Evolutionary conservation across 257 asterid genomes (phyloP).

Genomic region (Penstemon eatonii): DNA sequence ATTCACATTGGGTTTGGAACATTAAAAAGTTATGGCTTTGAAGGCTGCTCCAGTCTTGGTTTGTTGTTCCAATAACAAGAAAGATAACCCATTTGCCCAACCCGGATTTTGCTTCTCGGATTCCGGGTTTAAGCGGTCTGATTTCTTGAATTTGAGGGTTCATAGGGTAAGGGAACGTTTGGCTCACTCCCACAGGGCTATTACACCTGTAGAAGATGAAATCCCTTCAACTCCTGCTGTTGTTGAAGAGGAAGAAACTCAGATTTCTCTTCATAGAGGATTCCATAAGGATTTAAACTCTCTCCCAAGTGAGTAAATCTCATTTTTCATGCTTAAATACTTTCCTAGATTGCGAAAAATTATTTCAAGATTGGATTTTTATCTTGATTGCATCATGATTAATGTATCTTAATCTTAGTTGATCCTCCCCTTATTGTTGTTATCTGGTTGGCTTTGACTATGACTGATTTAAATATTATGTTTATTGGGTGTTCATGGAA

Average conservation of each 20-base stretch:
- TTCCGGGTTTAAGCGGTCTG: constrained; percentile 26
- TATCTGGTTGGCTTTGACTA: constrained; percentile 20
- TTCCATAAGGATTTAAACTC: constrained; percentile 72
- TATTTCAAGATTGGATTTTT: constrained; percentile 4
- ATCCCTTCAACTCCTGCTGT: constrained; percentile 47
- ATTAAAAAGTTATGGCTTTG: constrained; percentile 41
- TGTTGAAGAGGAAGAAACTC: constrained; percentile 37
- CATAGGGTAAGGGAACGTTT: constrained; percentile 51
- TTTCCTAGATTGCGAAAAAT: neutral
- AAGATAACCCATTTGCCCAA: constrained; percentile 24
- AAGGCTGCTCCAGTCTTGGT: constrained; percentile 46
- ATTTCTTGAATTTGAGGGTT: constrained; percentile 46
- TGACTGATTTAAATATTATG: constrained; percentile 11
- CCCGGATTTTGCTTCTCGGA: constrained; percentile 44
- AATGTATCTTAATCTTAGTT: neutral
- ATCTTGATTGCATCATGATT: neutral
- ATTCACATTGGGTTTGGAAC: constrained; percentile 41
- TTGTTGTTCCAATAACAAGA: constrained; percentile 33
- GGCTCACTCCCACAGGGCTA: constrained; percentile 42
- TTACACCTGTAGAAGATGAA: constrained; percentile 59
- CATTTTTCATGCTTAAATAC: neutral
- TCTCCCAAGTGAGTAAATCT: constrained; percentile 69
- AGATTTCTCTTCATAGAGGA: constrained; percentile 37
- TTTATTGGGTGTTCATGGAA: constrained; percentile 9
- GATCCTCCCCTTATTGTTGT: constrained; percentile 3